Percentiles rank a stretch among this genome's conserved stretches.
These are phyloP conservation scores for Neoarthrinium moseri DNA, from an alignment of 2,329 filamentous ascomycete genomes.

Conservation along the genomic window DNA sequence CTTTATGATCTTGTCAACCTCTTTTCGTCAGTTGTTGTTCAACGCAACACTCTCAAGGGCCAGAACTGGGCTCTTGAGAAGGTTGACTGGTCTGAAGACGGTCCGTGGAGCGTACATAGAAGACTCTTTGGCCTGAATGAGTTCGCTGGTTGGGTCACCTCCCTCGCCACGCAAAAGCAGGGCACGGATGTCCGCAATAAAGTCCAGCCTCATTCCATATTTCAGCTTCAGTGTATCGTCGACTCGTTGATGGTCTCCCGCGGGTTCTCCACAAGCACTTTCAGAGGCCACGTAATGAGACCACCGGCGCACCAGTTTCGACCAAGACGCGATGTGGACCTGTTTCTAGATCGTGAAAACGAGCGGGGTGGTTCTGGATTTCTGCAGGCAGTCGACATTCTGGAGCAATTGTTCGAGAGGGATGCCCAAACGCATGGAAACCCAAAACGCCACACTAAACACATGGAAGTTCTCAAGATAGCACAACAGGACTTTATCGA, in stretches of 20 bases:
- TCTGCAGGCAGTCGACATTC: neutral
- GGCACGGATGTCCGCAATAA: slow-evolving; percentile 33
- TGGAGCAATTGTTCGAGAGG: neutral
- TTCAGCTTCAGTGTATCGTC: slow-evolving; percentile 49
- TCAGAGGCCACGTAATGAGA: neutral
- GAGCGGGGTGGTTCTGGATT: neutral
- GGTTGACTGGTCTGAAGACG: neutral
- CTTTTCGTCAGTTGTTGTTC: slow-evolving; percentile 37
- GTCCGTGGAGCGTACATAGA: slow-evolving; percentile 21
- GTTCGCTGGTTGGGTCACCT: slow-evolving; percentile 42
- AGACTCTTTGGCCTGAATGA: slow-evolving; percentile 43
- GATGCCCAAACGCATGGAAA: neutral
- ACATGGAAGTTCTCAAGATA: neutral
- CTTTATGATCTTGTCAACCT: slow-evolving; percentile 50
- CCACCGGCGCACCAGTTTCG: neutral
- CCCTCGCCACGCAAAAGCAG: slow-evolving; percentile 43
- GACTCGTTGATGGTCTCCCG: slow-evolving; percentile 38
- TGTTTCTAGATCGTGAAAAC: neutral
- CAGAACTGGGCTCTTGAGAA: slow-evolving; percentile 15
- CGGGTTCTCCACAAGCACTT: neutral
- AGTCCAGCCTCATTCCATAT: slow-evolving; percentile 46
- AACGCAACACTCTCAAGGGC: slow-evolving; percentile 32
- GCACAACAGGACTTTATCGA: neutral
- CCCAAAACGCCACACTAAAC: neutral
- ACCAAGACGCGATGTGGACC: neutral